Percentiles rank a stretch among this genome's conserved stretches.
Evolutionary conservation across 1,284 basidiomycete species (phyloP).

Genomic region (Violaceomyces palustris): DNA sequence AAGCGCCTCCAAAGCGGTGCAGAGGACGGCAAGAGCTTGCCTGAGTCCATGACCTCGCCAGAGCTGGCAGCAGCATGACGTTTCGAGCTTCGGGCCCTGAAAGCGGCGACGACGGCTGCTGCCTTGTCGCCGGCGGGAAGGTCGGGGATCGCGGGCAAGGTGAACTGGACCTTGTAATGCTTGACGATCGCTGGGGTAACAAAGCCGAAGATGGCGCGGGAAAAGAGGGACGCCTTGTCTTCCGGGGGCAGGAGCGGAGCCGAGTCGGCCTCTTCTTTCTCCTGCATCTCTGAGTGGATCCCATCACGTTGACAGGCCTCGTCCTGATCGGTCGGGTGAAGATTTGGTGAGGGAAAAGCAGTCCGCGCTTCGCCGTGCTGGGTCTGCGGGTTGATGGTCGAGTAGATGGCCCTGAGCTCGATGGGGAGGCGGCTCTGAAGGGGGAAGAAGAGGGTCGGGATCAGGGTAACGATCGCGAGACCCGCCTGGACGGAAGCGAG

Average conservation of each 20-base stretch:
- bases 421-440: slow-evolving; percentile 27
- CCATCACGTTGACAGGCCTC: not conserved
- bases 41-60: slow-evolving; percentile 1
- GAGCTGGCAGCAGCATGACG: too few relatives aligned
- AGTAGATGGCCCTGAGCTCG: slow-evolving; percentile 41
- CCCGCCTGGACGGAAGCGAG: slow-evolving; percentile 22
- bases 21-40: not conserved
- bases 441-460: slow-evolving; percentile 40
- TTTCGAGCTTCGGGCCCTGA: slow-evolving; percentile 39
- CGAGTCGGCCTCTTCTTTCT: not conserved
- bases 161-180: slow-evolving; percentile 55
- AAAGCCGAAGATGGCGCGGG: slow-evolving; percentile 44
- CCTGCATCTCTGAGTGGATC: not conserved
- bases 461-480: slow-evolving; percentile 17
- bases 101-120: slow-evolving; percentile 49
- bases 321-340: slow-evolving; percentile 5
- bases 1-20: slow-evolving; percentile 52
- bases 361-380: slow-evolving; percentile 37
- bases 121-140: slow-evolving; percentile 58
- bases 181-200: slow-evolving; percentile 53
- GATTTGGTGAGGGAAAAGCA: slow-evolving; percentile 41
- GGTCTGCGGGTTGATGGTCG: slow-evolving; percentile 39
- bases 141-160: slow-evolving; percentile 56
- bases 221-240: slow-evolving; percentile 41
- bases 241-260: slow-evolving; percentile 38